Evolutionary conservation across 306 rosid species (phyloP).

Genomic region (Cicer arietinum): DNA sequence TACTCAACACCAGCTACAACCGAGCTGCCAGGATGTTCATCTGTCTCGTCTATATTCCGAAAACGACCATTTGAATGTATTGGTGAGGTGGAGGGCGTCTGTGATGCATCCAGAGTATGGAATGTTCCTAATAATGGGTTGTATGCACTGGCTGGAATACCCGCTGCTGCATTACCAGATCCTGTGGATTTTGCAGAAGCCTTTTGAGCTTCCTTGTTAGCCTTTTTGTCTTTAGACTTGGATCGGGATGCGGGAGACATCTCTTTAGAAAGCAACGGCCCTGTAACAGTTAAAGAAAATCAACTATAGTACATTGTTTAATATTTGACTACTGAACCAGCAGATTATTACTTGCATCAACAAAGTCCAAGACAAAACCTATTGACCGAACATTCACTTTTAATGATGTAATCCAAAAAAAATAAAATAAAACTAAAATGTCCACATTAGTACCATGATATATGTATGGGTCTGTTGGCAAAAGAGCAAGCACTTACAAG

Average conservation of each 20-base stretch:
- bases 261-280: slow-evolving; percentile 43
- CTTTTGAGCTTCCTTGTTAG: slow-evolving; percentile 71
- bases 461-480: slow-evolving; percentile 11
- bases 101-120: slow-evolving; percentile 70
- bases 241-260: slow-evolving; percentile 95
- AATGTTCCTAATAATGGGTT: slow-evolving; percentile 92
- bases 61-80: slow-evolving; percentile 78
- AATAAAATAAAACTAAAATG: not conserved
- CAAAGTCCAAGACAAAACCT: slow-evolving; percentile 3
- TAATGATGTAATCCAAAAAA: not conserved
- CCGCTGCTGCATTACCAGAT: slow-evolving; percentile 65
- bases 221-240: slow-evolving; percentile 87
- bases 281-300: slow-evolving; percentile 48
- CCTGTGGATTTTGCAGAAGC: slow-evolving; percentile 69
- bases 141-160: slow-evolving; percentile 86
- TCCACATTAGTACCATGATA: not conserved
- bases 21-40: slow-evolving; percentile 76
- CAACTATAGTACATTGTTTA: slow-evolving; percentile 26
- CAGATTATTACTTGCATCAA: slow-evolving; percentile 30
- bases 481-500: not conserved
- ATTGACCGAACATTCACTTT: not conserved
- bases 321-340: not conserved
- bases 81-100: slow-evolving; percentile 62
- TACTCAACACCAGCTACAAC: slow-evolving; percentile 67
- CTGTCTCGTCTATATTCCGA: slow-evolving; percentile 90